phyloP scores from a whole-genome alignment of 805 yeast genomes.

The Yamadazyma olivae region DNA sequence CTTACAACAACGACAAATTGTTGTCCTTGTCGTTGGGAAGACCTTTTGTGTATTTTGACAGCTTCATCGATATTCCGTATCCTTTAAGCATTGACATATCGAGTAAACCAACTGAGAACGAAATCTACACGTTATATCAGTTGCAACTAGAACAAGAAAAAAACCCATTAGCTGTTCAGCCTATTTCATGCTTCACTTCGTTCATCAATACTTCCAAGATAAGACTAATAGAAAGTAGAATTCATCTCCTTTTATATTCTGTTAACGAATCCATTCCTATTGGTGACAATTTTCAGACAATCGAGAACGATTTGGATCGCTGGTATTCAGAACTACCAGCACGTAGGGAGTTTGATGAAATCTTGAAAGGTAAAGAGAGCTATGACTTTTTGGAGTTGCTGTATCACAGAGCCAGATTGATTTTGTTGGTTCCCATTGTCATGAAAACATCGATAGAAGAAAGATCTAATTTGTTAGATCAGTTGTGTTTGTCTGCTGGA shows the following conservation, averaged over 20 bases:
- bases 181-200: conserved; percentile 9
- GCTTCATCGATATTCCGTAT: conserved; percentile 8
- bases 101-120: conserved; percentile 3
- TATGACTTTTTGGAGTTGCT: conserved; percentile 11
- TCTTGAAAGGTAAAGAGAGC: conserved; percentile 11
- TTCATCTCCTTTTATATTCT: conserved; percentile 11
- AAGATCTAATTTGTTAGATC: conserved; percentile 7
- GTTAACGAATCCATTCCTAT: conserved; percentile 6
- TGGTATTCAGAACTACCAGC: conserved; percentile 10
- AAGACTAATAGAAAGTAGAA: conserved; percentile 11
- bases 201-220: conserved; percentile 9
- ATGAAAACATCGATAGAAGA: conserved; percentile 6
- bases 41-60: conserved; percentile 8
- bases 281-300: conserved; percentile 9
- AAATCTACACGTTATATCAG: conserved; percentile 6
- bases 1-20: conserved; percentile 9
- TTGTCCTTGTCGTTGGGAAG: conserved; percentile 10
- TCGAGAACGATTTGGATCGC: conserved; percentile 5
- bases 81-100: conserved; percentile 11
- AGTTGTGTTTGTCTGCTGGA: conserved; percentile 12
- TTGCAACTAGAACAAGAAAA: conserved; percentile 9
- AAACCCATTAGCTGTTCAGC: conserved; percentile 5
- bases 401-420: conserved; percentile 12
- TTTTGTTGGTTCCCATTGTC: conserved; percentile 8
- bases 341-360: conserved; percentile 8